Evolutionary conservation across 495 filamentous ascomycete genomes (phyloP), one percentile per base, ranked within the genome.

Genomic region (Penicillium macrosclerotiorum): DNA sequence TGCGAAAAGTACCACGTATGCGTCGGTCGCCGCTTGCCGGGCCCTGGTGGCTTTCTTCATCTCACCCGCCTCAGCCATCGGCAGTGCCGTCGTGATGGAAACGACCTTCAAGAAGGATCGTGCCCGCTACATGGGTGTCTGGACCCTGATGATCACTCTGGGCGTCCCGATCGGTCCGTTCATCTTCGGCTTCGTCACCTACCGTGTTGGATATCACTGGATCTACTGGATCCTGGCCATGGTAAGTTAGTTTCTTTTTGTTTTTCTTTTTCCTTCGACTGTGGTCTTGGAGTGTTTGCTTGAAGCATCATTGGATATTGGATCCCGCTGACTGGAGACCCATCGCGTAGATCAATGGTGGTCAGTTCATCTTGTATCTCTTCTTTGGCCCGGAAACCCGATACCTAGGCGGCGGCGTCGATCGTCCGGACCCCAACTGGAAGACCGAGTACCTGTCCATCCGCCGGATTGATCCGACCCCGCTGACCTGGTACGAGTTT

Each of bases 361-460:
- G 57, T 19, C 77, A 81, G 42, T 71, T 80, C 35, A 61, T 81
- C 39, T 44, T 76, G 25, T 81, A 74, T 39, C 41, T 80, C 23
- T 73, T 80, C 67, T 60, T 81, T n/a, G 72, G 75, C 22, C 73
- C 76, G 0, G 79, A 82, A 54, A 77, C 79, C 11, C 75, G 69
- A 32, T 80, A 77, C 50, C 52, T 80, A 17, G 51, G 49, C 22
- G 42, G 54, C 30, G 48, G 49, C 12, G 48, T 51, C n/a, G 42
- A 59, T 3, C 49, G 51, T 14, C 17, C 47, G 8, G 44, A 51
- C 5, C 59, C 67, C 7, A 44, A 17, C 17, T 66, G 63, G 49
- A 67, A 67, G 35, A 57, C 56, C 14, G 53, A 72, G 47, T 76
- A 76, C 47, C 47, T 76, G 45, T 62, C 47, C 11, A 57, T 80